Percentiles rank a stretch among this genome's conserved stretches.
These are phyloP conservation scores for Capsicum baccatum DNA, from an alignment of 257 asterid genomes.

Conservation along the genomic window DNA sequence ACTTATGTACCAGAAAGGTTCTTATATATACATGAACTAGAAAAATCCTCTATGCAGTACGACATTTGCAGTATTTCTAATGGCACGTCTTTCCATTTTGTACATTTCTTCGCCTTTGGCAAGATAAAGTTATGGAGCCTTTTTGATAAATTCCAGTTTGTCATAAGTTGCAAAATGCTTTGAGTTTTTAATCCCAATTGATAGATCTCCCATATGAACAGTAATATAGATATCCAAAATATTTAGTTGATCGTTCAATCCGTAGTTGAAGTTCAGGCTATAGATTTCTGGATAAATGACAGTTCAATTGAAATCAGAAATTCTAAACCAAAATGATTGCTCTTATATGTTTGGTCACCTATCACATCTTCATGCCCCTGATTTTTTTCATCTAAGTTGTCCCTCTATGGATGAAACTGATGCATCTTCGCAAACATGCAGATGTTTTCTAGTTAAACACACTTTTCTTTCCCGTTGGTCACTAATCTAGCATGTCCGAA, in stretches of 20 bases:
- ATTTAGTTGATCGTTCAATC: not conserved
- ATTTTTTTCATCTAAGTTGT: not conserved
- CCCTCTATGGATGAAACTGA: not conserved
- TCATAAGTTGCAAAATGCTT: not conserved
- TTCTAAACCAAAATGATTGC: not conserved
- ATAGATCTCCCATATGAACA: not conserved
- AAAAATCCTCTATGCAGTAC: conserved; percentile 4
- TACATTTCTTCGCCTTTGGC: conserved; percentile 18
- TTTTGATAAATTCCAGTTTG: not conserved
- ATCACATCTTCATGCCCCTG: not conserved
- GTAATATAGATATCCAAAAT: too few species aligned
- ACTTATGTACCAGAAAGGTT: too few species aligned
- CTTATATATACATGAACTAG: not conserved
- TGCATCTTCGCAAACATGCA: not conserved
- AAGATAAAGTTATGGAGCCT: not conserved
- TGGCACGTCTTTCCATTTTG: conserved; percentile 5
- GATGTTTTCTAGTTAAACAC: not conserved
- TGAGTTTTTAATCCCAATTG: conserved; percentile 3
- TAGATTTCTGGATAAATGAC: not conserved
- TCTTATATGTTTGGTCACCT: not conserved
- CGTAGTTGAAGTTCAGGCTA: not conserved
- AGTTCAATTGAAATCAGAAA: not conserved
- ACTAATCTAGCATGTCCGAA: too few species aligned
- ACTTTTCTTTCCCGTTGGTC: too few species aligned
- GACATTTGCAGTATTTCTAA: not conserved